Evolutionary conservation across 805 yeast species (phyloP).

Genomic region (Schizosaccharomyces octosporus): DNA sequence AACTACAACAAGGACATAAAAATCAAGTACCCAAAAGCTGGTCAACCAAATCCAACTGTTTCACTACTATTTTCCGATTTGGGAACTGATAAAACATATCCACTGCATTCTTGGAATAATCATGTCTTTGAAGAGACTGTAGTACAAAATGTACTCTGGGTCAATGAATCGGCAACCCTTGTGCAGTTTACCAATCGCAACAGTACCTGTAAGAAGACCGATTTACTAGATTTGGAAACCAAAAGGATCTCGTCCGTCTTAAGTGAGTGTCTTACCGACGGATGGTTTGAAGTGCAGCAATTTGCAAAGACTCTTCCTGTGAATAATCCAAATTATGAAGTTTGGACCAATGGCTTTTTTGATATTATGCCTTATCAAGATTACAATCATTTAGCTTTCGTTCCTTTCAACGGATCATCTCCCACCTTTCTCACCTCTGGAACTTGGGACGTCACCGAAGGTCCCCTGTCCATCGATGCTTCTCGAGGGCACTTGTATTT

Average conservation of each 20-base stretch:
- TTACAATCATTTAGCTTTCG: slow-evolving; percentile 54
- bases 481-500: slow-evolving; percentile 23
- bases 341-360: slow-evolving; percentile 44
- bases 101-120: slow-evolving; percentile 1
- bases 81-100: slow-evolving; percentile 5
- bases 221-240: background rate
- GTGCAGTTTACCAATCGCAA: background rate
- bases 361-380: slow-evolving; percentile 33
- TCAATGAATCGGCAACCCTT: background rate
- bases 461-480: slow-evolving; percentile 25
- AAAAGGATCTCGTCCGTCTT: background rate
- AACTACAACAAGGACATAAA: background rate
- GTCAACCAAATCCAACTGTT: slow-evolving; percentile 52
- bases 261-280: slow-evolving; percentile 17
- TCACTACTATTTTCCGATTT: slow-evolving; percentile 31
- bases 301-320: slow-evolving; percentile 35
- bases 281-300: slow-evolving; percentile 48
- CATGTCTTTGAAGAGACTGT: background rate
- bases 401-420: slow-evolving; percentile 34
- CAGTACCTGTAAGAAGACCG: background rate
- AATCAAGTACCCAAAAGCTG: slow-evolving; percentile 31
- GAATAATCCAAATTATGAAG: slow-evolving; percentile 24
- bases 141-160: background rate
- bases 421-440: slow-evolving; percentile 49
- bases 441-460: slow-evolving; percentile 71